These are phyloP conservation scores for Spongospora subterranea DNA, from an alignment of 208 protist species.

Conservation along the genomic window DNA sequence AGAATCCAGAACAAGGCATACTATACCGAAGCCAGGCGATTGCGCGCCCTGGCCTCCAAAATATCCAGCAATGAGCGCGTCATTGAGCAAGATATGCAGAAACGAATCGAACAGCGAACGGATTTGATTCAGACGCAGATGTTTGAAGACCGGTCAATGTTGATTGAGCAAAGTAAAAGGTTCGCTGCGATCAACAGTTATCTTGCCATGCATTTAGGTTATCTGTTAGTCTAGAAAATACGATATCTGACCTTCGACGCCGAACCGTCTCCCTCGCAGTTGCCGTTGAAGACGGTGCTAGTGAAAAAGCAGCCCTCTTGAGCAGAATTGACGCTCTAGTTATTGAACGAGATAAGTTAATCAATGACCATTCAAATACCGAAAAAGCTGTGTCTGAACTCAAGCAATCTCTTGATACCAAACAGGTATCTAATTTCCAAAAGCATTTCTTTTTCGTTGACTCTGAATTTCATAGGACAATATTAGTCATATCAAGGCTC, in stretches of 20 bases:
- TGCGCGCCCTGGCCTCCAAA: conserved; percentile 3
- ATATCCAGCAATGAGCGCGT: neutral
- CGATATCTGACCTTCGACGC: neutral
- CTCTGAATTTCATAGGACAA: neutral
- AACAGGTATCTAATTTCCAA: neutral
- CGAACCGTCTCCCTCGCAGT: neutral
- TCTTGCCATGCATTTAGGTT: neutral
- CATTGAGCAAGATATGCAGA: conserved; percentile 36
- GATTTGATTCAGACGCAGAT: neutral
- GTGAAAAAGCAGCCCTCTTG: neutral
- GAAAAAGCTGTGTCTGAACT: neutral
- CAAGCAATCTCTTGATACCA: neutral
- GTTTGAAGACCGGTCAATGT: neutral
- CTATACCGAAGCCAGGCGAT: conserved; percentile 19
- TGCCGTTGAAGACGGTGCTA: neutral
- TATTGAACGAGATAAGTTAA: neutral
- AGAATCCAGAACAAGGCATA: conserved; percentile 52
- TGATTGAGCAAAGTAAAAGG: neutral
- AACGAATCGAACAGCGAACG: neutral
- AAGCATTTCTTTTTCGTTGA: neutral
- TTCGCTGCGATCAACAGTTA: neutral
- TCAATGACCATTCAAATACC: neutral
- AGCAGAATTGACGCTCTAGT: neutral
- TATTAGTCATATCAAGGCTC: neutral
- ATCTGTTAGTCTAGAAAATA: neutral